Percentiles rank a stretch among this genome's conserved stretches.
Evolutionary conservation across 495 filamentous ascomycete species (phyloP).

Genomic region (Venustampulla echinocandica): DNA sequence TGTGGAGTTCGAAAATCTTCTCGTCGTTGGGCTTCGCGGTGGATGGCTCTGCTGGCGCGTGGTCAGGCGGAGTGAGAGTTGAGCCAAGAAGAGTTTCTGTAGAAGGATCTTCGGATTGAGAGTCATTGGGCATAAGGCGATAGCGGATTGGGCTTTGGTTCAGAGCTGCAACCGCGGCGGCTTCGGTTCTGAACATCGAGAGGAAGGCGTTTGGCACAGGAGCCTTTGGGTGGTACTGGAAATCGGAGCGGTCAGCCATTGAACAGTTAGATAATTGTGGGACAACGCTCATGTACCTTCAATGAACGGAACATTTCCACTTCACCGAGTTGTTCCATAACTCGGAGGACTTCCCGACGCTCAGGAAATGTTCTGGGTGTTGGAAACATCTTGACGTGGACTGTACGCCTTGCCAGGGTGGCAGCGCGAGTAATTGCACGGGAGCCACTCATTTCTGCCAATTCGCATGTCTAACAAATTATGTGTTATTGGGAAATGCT

Average conservation of each 20-base stretch:
- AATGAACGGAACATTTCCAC: conserved; percentile 68
- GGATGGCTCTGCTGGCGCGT: not conserved
- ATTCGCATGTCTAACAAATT: too few species aligned
- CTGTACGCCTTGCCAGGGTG: conserved; percentile 25
- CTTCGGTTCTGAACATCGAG: conserved; percentile 24
- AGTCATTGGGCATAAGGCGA: conserved; percentile 30
- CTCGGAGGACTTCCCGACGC: conserved; percentile 59
- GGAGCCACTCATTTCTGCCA: too few species aligned
- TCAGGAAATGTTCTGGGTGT: conserved; percentile 57
- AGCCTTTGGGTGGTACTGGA: conserved; percentile 18
- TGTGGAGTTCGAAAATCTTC: conserved; percentile 32
- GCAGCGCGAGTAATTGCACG: conserved; percentile 5
- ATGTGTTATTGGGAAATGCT: too few species aligned
- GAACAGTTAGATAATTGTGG: not conserved
- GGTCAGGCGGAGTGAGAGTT: not conserved
- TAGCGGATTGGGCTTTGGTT: conserved; percentile 27
- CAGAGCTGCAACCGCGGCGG: conserved; percentile 10
- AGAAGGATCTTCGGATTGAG: conserved; percentile 8
- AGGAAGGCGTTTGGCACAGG: conserved; percentile 30
- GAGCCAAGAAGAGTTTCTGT: conserved; percentile 10
- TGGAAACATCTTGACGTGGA: conserved; percentile 60
- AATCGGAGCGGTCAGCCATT: not conserved
- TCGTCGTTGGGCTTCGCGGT: not conserved
- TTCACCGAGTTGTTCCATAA: conserved; percentile 67
- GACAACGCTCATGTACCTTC: conserved; percentile 37